These are phyloP conservation scores for Zymoseptoria brevis DNA, from an alignment of 2,329 filamentous ascomycete genomes.

Conservation along the genomic window DNA sequence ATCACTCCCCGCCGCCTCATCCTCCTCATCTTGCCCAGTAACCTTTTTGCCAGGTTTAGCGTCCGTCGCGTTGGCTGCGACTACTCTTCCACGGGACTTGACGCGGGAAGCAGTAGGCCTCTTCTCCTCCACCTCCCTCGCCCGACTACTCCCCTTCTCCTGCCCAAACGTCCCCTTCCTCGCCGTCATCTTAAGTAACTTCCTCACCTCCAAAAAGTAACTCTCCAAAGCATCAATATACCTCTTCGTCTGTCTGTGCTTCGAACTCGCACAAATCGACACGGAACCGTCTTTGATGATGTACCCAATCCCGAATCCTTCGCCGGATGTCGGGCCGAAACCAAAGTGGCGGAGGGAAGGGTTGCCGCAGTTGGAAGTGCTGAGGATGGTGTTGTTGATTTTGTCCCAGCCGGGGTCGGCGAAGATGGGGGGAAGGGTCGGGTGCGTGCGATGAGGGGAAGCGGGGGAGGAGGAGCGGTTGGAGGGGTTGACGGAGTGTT, in stretches of 20 bases:
- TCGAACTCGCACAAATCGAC: constrained; percentile 84
- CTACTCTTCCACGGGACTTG: constrained; percentile 66
- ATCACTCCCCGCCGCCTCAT: constrained; percentile 66
- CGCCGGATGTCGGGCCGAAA: constrained; percentile 86
- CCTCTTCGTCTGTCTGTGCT: constrained; percentile 85
- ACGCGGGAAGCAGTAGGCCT: constrained; percentile 38
- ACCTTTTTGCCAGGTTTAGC: background rate
- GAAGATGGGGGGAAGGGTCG: constrained; percentile 68
- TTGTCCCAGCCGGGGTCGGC: constrained; percentile 87
- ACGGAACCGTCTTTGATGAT: constrained; percentile 95
- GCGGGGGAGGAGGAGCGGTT: constrained; percentile 39
- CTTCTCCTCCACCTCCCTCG: constrained; percentile 53
- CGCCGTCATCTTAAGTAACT: constrained; percentile 66
- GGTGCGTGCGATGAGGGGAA: constrained; percentile 45
- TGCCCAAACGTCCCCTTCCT: constrained; percentile 43
- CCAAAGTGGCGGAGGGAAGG: constrained; percentile 91
- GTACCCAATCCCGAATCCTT: constrained; percentile 96
- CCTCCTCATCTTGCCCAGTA: constrained; percentile 38
- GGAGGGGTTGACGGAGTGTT: constrained; percentile 9
- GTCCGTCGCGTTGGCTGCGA: constrained; percentile 51
- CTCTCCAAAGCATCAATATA: constrained; percentile 84
- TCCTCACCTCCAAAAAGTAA: constrained; percentile 84
- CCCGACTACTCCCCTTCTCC: constrained; percentile 49
- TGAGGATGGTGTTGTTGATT: constrained; percentile 87
- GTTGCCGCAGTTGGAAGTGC: constrained; percentile 98